Evolutionary conservation across 345 rosid genomes (phyloP).

Genomic region (Turnera subulata): DNA sequence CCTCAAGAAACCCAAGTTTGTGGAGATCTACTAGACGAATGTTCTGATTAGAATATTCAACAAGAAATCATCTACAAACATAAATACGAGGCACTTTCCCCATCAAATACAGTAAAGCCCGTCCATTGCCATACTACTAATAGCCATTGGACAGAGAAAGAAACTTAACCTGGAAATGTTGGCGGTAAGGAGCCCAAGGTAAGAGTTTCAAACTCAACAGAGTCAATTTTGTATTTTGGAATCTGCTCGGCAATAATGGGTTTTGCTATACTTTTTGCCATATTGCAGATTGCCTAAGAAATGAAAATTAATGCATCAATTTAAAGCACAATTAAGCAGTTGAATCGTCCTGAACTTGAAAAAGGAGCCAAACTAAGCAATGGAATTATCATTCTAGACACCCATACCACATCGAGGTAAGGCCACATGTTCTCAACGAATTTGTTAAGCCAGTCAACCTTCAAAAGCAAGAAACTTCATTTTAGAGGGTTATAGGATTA

Average conservation of each 20-base stretch:
- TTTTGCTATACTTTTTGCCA: conserved; percentile 22
- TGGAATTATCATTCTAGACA: not conserved
- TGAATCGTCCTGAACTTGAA: not conserved
- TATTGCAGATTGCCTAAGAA: conserved; percentile 30
- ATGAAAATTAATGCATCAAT: not conserved
- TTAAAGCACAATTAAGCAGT: not conserved
- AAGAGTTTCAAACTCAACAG: conserved; percentile 29
- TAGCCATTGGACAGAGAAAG: not conserved
- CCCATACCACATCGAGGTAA: conserved; percentile 24
- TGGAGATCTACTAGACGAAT: too few species aligned
- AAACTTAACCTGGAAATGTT: conserved; percentile 22
- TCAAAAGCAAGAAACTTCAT: conserved; percentile 14
- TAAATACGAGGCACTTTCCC: too few species aligned
- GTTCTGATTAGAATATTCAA: too few species aligned
- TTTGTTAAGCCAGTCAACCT: conserved; percentile 28
- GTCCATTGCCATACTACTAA: too few species aligned
- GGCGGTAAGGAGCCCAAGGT: conserved; percentile 31
- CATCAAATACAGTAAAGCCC: too few species aligned
- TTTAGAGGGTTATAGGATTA: conserved; percentile 10
- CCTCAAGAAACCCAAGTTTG: too few species aligned
- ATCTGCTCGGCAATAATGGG: conserved; percentile 37
- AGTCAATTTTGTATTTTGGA: conserved; percentile 32
- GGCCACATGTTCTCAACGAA: conserved; percentile 30
- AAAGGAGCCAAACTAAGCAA: not conserved
- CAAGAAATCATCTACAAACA: too few species aligned